These are phyloP conservation scores for Hyphopichia wangnamkhiaoensis DNA, from an alignment of 1,139 yeast species.

Conservation along the genomic window DNA sequence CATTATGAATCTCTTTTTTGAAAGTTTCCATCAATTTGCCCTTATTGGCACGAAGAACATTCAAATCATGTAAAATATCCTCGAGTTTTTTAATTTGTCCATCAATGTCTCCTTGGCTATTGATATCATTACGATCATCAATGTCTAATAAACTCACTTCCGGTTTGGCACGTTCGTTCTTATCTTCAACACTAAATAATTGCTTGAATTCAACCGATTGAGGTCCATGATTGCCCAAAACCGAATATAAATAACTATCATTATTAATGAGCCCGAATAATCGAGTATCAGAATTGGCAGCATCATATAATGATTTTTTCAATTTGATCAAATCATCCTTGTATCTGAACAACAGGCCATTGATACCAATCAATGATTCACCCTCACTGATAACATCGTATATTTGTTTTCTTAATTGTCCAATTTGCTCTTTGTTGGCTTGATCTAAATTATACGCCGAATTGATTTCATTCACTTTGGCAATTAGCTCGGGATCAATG, in stretches of 20 bases:
- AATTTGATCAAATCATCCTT: slow-evolving; percentile 56
- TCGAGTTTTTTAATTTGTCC: slow-evolving; percentile 45
- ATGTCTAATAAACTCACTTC: slow-evolving; percentile 62
- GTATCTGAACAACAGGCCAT: slow-evolving; percentile 16
- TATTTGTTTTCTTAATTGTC: slow-evolving; percentile 40
- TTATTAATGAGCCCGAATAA: slow-evolving; percentile 41
- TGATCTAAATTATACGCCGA: slow-evolving; percentile 22
- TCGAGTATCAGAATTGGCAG: slow-evolving; percentile 65
- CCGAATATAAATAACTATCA: slow-evolving; percentile 24
- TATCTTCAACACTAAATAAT: slow-evolving; percentile 23
- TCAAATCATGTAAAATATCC: slow-evolving; percentile 46
- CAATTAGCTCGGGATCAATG: slow-evolving; percentile 18
- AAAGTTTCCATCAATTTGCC: slow-evolving; percentile 60
- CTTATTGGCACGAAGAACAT: slow-evolving; percentile 58
- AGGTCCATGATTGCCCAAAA: slow-evolving; percentile 33
- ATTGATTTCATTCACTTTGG: slow-evolving; percentile 30
- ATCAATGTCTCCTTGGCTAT: slow-evolving; percentile 21
- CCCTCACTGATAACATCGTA: slow-evolving; percentile 36
- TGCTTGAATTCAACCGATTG: slow-evolving; percentile 30
- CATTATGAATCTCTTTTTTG: slow-evolving; percentile 71
- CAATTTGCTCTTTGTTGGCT: slow-evolving; percentile 23
- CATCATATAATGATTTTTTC: slow-evolving; percentile 67
- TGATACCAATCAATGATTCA: slow-evolving; percentile 27
- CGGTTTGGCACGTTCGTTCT: slow-evolving; percentile 17
- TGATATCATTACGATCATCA: slow-evolving; percentile 41